phyloP scores from a whole-genome alignment of 768 basidiomycete genomes.

The Rhizopogon vesiculosus region DNA sequence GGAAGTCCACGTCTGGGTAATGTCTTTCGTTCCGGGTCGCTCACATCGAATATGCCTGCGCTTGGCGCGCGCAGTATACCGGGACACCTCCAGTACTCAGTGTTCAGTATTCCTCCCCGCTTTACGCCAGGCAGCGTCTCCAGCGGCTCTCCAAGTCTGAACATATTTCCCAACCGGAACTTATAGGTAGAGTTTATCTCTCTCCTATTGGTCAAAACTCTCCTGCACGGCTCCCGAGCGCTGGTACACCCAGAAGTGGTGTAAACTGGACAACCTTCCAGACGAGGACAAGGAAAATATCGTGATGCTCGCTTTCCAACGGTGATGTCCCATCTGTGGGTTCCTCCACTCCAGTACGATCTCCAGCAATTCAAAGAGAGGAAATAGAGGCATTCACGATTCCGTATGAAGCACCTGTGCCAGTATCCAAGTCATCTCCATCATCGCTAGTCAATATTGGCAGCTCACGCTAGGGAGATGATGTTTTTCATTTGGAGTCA shows the following conservation, averaged over 20 bases:
- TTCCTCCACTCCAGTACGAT: constrained; percentile 23
- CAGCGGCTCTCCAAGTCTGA: constrained; percentile 8
- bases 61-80: constrained; percentile 63
- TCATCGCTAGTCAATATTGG: constrained; percentile 53
- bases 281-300: constrained; percentile 79
- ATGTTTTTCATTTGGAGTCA: constrained; percentile 6
- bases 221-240: constrained; percentile 28
- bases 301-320: constrained; percentile 12
- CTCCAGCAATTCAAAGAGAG: constrained; percentile 31
- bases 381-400: constrained; percentile 78
- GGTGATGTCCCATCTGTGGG: constrained; percentile 16
- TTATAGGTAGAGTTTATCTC: constrained; percentile 12
- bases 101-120: constrained; percentile 52
- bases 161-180: constrained; percentile 8
- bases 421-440: constrained; percentile 41
- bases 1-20: constrained; percentile 21
- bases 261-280: constrained; percentile 54
- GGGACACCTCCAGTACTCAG: constrained; percentile 48
- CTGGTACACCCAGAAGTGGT: constrained; percentile 25
- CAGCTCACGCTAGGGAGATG: constrained; percentile 18
- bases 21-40: constrained; percentile 8
- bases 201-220: constrained; percentile 33
- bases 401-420: constrained; percentile 76
- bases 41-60: constrained; percentile 43
- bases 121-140: constrained; percentile 42